phyloP scores from a whole-genome alignment of 1,284 basidiomycete species.

The Hortiboletus rubellus region DNA sequence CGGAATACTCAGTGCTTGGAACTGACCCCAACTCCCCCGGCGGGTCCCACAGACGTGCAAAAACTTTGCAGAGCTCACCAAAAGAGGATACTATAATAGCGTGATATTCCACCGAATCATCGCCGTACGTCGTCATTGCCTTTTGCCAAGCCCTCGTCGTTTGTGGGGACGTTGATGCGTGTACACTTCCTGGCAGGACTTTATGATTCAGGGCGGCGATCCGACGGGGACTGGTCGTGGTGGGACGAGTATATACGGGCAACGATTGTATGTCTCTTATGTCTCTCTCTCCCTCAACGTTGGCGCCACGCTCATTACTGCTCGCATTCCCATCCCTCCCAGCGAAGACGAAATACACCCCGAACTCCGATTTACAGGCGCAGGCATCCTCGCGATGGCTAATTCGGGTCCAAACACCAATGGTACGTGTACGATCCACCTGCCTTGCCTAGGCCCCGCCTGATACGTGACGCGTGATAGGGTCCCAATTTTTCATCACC shows the following conservation, averaged over 20 bases:
- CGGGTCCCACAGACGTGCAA: slow-evolving; percentile 72
- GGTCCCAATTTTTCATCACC: slow-evolving; percentile 94
- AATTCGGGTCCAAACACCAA: slow-evolving; percentile 95
- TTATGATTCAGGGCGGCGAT: slow-evolving; percentile 95
- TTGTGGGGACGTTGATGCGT: too few relatives aligned
- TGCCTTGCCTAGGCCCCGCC: neutral
- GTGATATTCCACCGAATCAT: slow-evolving; percentile 89
- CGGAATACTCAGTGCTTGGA: neutral
- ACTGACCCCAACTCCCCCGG: neutral
- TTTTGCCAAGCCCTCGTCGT: too few relatives aligned
- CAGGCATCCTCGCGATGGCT: slow-evolving; percentile 95
- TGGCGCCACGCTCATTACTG: too few relatives aligned
- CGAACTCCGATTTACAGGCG: slow-evolving; percentile 91
- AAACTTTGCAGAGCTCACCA: slow-evolving; percentile 87
- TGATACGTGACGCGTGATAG: slow-evolving; percentile 29
- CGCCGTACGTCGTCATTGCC: slow-evolving; percentile 50
- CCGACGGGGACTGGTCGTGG: slow-evolving; percentile 94
- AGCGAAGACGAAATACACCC: slow-evolving; percentile 87
- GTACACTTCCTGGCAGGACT: slow-evolving; percentile 52
- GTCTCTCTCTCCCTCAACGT: neutral
- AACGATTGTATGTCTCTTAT: slow-evolving; percentile 70
- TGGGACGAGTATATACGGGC: slow-evolving; percentile 91
- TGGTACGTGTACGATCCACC: slow-evolving; percentile 48
- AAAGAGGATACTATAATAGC: slow-evolving; percentile 84
- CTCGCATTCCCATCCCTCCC: neutral